Conservation (phyloP, 1,284 basidiomycete species). For the Microbotryomycetes sp. region DNA sequence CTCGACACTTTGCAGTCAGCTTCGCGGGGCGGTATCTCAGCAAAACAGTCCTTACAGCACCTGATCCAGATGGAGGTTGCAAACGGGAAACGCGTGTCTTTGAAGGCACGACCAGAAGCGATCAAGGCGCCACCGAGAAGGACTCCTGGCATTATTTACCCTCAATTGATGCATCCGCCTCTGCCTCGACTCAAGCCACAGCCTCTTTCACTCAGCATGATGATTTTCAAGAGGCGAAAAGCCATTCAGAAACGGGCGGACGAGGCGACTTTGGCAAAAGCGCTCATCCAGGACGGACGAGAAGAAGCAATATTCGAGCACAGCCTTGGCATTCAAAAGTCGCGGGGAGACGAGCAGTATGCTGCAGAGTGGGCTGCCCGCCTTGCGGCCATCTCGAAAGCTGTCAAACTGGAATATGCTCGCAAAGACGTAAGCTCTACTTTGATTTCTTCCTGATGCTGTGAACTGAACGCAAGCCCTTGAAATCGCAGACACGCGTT, state of each 20-base stretch:
- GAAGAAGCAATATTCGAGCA: conserved; percentile 52
- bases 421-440: neutral
- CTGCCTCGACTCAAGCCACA: conserved; percentile 71
- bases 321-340: conserved; percentile 41
- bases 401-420: neutral
- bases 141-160: conserved; percentile 59
- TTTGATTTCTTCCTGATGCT: too few species aligned
- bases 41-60: too few species aligned
- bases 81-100: too few species aligned
- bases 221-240: conserved; percentile 56
- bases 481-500: too few species aligned
- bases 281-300: conserved; percentile 41
- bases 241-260: conserved; percentile 49
- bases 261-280: conserved; percentile 22
- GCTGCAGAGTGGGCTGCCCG: neutral
- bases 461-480: too few species aligned
- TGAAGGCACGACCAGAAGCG: too few species aligned
- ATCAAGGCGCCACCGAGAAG: too few species aligned
- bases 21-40: too few species aligned
- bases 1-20: too few species aligned
- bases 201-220: conserved; percentile 57
- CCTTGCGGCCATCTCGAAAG: neutral
- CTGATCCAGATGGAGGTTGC: too few species aligned
- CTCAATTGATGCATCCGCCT: conserved; percentile 56
- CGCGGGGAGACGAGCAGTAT: neutral